Evolutionary conservation across 1,139 yeast genomes (phyloP).

Genomic region (Candida neerlandica): DNA sequence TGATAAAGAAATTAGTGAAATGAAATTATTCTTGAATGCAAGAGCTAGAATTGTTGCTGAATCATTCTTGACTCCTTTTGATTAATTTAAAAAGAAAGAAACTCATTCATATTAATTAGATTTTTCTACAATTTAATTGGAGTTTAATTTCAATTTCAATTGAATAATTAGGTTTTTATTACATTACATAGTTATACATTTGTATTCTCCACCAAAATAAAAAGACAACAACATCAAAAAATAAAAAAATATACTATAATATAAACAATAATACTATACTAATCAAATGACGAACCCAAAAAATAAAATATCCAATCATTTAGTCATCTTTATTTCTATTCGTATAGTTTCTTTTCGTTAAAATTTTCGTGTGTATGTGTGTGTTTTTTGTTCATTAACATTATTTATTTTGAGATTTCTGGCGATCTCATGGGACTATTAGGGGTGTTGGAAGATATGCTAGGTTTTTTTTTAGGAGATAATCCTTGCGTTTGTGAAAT

Average conservation of each 20-base stretch:
- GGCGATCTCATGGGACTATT: constrained; percentile 6
- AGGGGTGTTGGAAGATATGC: background rate
- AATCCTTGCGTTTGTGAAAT: constrained; percentile 35
- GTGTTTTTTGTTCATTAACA: constrained; percentile 4
- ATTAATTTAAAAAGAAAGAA: constrained; percentile 41
- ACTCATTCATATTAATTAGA: no score
- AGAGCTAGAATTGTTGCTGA: constrained; percentile 98
- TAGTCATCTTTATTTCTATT: background rate
- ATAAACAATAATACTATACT: no score
- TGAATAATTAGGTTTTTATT: background rate
- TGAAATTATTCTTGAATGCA: constrained; percentile 95
- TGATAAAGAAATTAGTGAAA: constrained; percentile 97
- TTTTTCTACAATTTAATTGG: no score
- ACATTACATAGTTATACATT: constrained; percentile 5
- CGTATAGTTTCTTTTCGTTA: constrained; percentile 1
- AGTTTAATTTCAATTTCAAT: no score
- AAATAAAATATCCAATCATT: background rate
- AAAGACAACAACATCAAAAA: constrained; percentile 1
- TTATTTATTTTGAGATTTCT: constrained; percentile 5
- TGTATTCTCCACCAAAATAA: constrained; percentile 1
- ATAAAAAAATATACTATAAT: background rate
- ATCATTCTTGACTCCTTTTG: constrained; percentile 80
- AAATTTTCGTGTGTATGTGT: no score
- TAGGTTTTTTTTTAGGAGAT: constrained; percentile 25
- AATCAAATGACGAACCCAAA: background rate